Evolutionary conservation across 495 filamentous ascomycete species (phyloP).

Genomic region (Pseudotulostoma volvatum): DNA sequence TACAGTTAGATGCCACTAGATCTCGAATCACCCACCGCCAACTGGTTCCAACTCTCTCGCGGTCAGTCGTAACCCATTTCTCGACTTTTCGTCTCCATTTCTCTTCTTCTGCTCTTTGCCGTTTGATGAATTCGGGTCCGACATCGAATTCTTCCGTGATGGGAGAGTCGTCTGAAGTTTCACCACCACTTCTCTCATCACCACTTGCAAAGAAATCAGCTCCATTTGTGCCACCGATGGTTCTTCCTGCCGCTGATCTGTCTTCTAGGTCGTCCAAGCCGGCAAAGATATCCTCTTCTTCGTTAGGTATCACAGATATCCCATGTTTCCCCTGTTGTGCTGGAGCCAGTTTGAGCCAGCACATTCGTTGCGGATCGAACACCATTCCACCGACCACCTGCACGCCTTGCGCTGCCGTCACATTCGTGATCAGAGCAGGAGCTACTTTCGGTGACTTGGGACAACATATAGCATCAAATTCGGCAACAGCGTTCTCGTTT

Average conservation of each 20-base stretch:
- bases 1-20: too few relatives aligned
- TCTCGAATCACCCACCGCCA: slow-evolving; percentile 43
- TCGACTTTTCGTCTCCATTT: slow-evolving; percentile 74
- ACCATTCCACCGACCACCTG: slow-evolving; percentile 93
- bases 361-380: slow-evolving; percentile 91
- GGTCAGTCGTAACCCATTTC: slow-evolving; percentile 47
- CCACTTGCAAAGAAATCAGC: slow-evolving; percentile 21
- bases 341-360: slow-evolving; percentile 64
- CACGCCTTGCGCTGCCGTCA: slow-evolving; percentile 53
- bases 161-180: slow-evolving; percentile 52
- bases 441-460: slow-evolving; percentile 46
- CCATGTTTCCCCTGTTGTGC: slow-evolving; percentile 17
- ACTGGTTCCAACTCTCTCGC: slow-evolving; percentile 22
- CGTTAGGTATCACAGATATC: slow-evolving; percentile 25
- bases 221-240: slow-evolving; percentile 16
- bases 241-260: slow-evolving; percentile 24
- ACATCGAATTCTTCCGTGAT: slow-evolving; percentile 96
- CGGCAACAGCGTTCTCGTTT: slow-evolving; percentile 67
- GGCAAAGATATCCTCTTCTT: slow-evolving; percentile 64
- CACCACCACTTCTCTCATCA: slow-evolving; percentile 37
- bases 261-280: slow-evolving; percentile 54
- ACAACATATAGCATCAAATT: slow-evolving; percentile 44
- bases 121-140: slow-evolving; percentile 78
- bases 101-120: slow-evolving; percentile 81
- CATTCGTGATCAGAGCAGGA: slow-evolving; percentile 86